Conservation (phyloP, 306 rosid genomes). For the Cicer cuneatum region DNA sequence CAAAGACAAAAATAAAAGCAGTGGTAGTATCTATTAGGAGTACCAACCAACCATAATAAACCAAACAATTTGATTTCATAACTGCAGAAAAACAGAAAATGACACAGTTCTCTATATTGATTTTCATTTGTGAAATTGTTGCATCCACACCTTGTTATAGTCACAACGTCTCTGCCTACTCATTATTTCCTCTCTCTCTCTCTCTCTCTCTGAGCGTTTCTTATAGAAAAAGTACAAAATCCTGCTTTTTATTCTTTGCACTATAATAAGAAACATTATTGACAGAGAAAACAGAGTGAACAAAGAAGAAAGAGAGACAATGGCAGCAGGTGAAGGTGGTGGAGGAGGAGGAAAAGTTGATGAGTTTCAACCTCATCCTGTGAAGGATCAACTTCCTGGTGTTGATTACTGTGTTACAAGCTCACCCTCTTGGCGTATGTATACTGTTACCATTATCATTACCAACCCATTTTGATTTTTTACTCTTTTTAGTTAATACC, state of each 20-base stretch:
- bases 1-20: background rate
- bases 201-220: background rate
- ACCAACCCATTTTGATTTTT: background rate
- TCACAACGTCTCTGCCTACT: constrained; percentile 48
- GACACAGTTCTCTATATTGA: constrained; percentile 9
- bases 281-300: background rate
- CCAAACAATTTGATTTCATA: background rate
- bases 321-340: constrained; percentile 50
- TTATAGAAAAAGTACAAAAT: background rate
- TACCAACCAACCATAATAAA: constrained; percentile 51
- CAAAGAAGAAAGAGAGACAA: background rate
- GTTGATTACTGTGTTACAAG: constrained; percentile 75
- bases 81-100: constrained; percentile 5
- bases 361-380: constrained; percentile 76
- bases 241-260: background rate
- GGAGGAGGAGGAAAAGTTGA: constrained; percentile 55
- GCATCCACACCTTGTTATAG: constrained; percentile 13
- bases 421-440: constrained; percentile 78
- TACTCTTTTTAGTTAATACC: background rate
- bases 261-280: constrained; percentile 28
- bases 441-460: too few species aligned
- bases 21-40: background rate
- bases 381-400: constrained; percentile 86
- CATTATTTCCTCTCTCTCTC: constrained; percentile 10
- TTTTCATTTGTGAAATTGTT: constrained; percentile 2